Conservation (phyloP, 1,284 basidiomycete species). For the Boletus mariae region DNA sequence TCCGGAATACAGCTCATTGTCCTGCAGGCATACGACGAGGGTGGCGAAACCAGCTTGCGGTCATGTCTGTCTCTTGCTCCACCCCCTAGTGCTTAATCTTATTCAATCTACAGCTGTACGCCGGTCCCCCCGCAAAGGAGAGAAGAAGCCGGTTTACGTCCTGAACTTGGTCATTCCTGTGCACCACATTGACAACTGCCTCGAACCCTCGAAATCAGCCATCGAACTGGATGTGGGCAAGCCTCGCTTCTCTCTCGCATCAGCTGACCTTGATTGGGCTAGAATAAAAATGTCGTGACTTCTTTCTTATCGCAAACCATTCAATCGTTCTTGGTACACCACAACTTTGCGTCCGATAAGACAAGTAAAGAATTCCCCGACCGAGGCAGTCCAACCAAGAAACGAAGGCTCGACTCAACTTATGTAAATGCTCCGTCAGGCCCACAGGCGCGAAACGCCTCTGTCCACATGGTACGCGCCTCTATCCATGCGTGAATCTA, state of each 20-base stretch:
- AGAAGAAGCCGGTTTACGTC: constrained; percentile 78
- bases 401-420: constrained; percentile 32
- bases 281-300: constrained; percentile 50
- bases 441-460: constrained; percentile 6
- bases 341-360: constrained; percentile 51
- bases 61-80: constrained; percentile 38
- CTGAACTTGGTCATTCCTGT: constrained; percentile 69
- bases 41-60: constrained; percentile 45
- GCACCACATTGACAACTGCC: constrained; percentile 65
- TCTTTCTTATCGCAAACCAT: constrained; percentile 58
- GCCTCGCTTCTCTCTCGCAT: constrained; percentile 1
- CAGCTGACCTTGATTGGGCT: constrained; percentile 10
- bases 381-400: constrained; percentile 38
- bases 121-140: constrained; percentile 70
- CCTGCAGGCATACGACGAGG: constrained; percentile 60
- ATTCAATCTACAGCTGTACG: constrained; percentile 42
- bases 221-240: constrained; percentile 64
- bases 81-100: constrained; percentile 10
- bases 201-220: constrained; percentile 71
- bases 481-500: constrained; percentile 7
- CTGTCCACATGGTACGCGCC: constrained; percentile 21
- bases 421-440: constrained; percentile 15
- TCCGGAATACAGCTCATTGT: not conserved
- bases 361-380: constrained; percentile 15
- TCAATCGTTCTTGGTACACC: constrained; percentile 60